Base-by-base conservation (phyloP, 2,329 filamentous ascomycete genomes). In the Zasmidium angulare region DNA sequence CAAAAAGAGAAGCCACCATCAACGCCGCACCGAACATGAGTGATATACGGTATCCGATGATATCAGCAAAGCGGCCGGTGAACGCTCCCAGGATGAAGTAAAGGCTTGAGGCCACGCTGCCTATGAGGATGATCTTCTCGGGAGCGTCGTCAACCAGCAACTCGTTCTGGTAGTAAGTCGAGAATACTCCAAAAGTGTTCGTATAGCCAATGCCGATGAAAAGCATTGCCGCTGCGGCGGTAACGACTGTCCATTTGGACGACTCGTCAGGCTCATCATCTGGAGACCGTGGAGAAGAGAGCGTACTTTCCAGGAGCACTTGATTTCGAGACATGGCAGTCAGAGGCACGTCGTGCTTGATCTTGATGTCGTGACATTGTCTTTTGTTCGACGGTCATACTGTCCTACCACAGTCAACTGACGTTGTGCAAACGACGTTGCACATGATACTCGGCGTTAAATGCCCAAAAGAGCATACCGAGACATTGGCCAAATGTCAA, bases 61-160 rank as follows among this genome's bases (percentile, higher is more conserved):
- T 17, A 23, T 58, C 55, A 21, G 55, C 55, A 47, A 57, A 57
- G n/a, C 55, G 47, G 12, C 48, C 55, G 3, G 48, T 51, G 47
- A 57, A 46, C n/a, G 55, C 48, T 6, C 55, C 48, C 21, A 57
- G 22, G 19, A 57, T 46, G 48, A 57, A 52, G 21, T 57, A 52
- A 14, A 51, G 55, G 20, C 47, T 47, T 19, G 48, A 43, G 21
- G 55, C 55, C 24, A 57, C 55, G n/a, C 29, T 51, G 11, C 55
- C 48, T 31, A 52, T 47, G 14, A 52, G 19, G 20, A 57, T 47
- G 20, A 52, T 48, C 36, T 57, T 51, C 49, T 58, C 36, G 24
- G 49, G 40, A 21, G 36, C 21, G n/a, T 21, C 29, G 9, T 21
- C 50, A 22, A 19, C 31, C 19, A 51, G 46, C 2, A 58, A 36